A percentile compares a stretch with the other conserved stretches of the same genome.
Conservation (phyloP, 2,329 filamentous ascomycete genomes). For the Neospermospora avenae region DNA sequence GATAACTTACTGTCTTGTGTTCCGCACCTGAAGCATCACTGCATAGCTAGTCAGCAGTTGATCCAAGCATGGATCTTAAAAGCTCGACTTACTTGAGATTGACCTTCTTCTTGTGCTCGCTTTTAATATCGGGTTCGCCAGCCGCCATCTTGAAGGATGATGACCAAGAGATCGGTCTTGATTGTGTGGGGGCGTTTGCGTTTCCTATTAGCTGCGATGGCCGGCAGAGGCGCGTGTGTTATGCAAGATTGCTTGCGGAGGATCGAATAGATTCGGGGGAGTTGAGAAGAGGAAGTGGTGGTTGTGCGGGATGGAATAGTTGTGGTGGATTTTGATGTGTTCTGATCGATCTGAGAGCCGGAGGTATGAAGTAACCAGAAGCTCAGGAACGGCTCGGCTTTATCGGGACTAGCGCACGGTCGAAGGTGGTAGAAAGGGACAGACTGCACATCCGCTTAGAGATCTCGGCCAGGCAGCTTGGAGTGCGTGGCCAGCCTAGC, state of each 20-base stretch:
- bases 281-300: slow-evolving; percentile 5
- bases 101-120: slow-evolving; percentile 75
- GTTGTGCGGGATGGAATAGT: slow-evolving; percentile 15
- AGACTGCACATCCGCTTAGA: slow-evolving; percentile 3
- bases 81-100: slow-evolving; percentile 67
- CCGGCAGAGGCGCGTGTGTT: slow-evolving; percentile 2
- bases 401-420: neutral
- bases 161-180: slow-evolving; percentile 9
- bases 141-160: slow-evolving; percentile 60
- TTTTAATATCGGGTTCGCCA: slow-evolving; percentile 51
- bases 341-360: neutral
- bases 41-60: slow-evolving; percentile 39
- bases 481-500: neutral
- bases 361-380: neutral
- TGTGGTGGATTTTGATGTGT: slow-evolving; percentile 7
- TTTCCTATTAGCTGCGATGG: slow-evolving; percentile 8
- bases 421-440: neutral
- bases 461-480: slow-evolving; percentile 10
- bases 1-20: slow-evolving; percentile 68
- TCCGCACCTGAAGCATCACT: slow-evolving; percentile 90
- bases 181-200: neutral
- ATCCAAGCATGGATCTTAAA: slow-evolving; percentile 3
- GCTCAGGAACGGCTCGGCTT: slow-evolving; percentile 16
- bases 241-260: slow-evolving; percentile 4
- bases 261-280: slow-evolving; percentile 8